Evolutionary conservation across 1,139 yeast species (phyloP).

Genomic region (Blastobotrys petasosporus): DNA sequence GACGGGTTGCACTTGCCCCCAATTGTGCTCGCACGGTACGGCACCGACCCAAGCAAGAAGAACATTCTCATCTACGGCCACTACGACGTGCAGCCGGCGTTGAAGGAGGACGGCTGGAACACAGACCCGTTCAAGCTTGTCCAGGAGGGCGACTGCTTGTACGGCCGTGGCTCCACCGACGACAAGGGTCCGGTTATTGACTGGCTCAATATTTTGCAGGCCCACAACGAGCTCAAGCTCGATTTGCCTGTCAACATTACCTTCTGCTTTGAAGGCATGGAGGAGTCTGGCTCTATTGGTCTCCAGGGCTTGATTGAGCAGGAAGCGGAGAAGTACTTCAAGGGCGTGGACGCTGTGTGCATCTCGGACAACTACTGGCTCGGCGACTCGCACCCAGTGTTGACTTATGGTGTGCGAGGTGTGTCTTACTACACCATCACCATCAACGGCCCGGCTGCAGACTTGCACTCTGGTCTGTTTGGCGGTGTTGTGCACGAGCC

Average conservation of each 20-base stretch:
- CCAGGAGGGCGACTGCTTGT: conserved; percentile 57
- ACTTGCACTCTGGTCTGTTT: conserved; percentile 93
- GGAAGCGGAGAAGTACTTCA: conserved; percentile 76
- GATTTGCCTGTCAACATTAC: conserved; percentile 91
- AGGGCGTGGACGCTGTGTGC: conserved; percentile 88
- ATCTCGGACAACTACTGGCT: conserved; percentile 98
- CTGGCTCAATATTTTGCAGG: conserved; percentile 90
- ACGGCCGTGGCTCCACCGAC: conserved; percentile 94
- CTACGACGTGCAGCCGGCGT: conserved; percentile 97
- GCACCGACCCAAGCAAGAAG: conserved; percentile 72
- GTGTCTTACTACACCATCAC: conserved; percentile 84
- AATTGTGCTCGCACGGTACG: conserved; percentile 80
- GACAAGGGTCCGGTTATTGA: conserved; percentile 98
- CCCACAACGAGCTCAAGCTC: conserved; percentile 75
- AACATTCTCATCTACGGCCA: conserved; percentile 92
- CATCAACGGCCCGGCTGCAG: conserved; percentile 91
- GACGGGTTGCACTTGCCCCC: conserved; percentile 80
- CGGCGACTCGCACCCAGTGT: conserved; percentile 92
- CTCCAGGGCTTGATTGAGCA: conserved; percentile 72
- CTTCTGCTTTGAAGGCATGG: conserved; percentile 98
- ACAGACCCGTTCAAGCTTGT: conserved; percentile 81
- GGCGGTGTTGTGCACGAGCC: conserved; percentile 99
- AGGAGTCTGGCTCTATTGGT: conserved; percentile 93
- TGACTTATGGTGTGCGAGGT: conserved; percentile 97
- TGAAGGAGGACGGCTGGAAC: conserved; percentile 88